A percentile compares a stretch with the other conserved stretches of the same genome.
Conservation (phyloP, 176 grass and related monocot species). For the Aegilops speltoides region DNA sequence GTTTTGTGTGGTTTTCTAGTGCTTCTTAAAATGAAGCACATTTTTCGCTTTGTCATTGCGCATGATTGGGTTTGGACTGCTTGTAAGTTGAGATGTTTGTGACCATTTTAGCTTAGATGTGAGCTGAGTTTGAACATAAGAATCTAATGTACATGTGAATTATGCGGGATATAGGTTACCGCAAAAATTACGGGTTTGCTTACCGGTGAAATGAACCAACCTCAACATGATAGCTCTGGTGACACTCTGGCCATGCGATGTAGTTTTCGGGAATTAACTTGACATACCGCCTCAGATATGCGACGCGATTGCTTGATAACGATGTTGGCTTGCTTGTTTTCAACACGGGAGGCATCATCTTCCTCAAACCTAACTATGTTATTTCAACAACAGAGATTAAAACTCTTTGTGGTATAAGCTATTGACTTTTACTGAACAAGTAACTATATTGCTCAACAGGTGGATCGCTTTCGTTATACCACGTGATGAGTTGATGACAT, state of each 20-base stretch:
- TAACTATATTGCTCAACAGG: neutral
- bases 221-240: neutral
- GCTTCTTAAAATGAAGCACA: neutral
- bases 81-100: neutral
- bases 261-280: neutral
- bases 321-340: neutral
- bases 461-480: neutral
- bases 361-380: neutral
- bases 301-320: neutral
- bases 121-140: neutral
- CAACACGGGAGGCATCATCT: neutral
- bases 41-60: neutral
- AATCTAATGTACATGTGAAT: neutral
- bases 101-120: neutral
- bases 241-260: neutral
- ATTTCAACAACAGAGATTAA: neutral
- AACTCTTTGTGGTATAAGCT: neutral
- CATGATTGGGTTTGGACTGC: neutral
- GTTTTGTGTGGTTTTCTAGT: neutral
- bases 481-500: neutral
- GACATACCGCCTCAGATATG: neutral
- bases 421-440: neutral
- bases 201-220: neutral
- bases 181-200: no score
- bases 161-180: neutral